These are phyloP conservation scores for Puccinia novopanici DNA, from an alignment of 1,284 basidiomycete species.

Conservation along the genomic window DNA sequence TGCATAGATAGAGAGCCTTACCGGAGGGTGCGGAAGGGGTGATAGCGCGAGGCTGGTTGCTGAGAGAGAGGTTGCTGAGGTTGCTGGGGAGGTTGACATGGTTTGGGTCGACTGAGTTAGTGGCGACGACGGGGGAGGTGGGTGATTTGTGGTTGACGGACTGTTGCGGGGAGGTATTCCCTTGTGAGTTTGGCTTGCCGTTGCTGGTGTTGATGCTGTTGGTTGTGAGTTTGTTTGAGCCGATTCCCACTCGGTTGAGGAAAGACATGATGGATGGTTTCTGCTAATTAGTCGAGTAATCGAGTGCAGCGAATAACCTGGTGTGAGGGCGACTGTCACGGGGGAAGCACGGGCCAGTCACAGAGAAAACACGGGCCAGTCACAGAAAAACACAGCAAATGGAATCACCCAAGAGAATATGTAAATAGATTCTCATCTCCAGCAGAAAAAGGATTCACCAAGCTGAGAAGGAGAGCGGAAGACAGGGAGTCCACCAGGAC, in stretches of 20 bases:
- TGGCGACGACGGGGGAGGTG: constrained; percentile 15
- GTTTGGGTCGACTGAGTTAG: background rate
- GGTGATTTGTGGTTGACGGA: constrained; percentile 35
- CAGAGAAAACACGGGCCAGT: too few species aligned
- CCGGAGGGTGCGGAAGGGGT: constrained; percentile 48
- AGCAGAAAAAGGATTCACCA: too few species aligned
- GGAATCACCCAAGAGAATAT: too few species aligned
- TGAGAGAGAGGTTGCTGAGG: constrained; percentile 40
- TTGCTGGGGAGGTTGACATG: constrained; percentile 17
- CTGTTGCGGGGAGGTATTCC: constrained; percentile 13
- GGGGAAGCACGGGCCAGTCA: background rate
- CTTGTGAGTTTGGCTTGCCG: constrained; percentile 1
- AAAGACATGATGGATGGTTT: constrained; percentile 29
- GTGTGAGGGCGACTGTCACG: background rate
- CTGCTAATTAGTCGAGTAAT: background rate
- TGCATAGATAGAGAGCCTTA: constrained; percentile 82
- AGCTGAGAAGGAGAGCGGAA: too few species aligned
- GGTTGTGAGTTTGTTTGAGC: constrained; percentile 31
- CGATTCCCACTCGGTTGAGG: constrained; percentile 48
- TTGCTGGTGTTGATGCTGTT: background rate
- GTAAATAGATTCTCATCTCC: too few species aligned
- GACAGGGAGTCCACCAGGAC: too few species aligned
- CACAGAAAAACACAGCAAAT: too few species aligned
- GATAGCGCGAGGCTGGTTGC: constrained; percentile 21
- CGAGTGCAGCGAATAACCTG: too few species aligned